Conservation (phyloP, 768 basidiomycete species). For the Albatrellus ellisii region DNA sequence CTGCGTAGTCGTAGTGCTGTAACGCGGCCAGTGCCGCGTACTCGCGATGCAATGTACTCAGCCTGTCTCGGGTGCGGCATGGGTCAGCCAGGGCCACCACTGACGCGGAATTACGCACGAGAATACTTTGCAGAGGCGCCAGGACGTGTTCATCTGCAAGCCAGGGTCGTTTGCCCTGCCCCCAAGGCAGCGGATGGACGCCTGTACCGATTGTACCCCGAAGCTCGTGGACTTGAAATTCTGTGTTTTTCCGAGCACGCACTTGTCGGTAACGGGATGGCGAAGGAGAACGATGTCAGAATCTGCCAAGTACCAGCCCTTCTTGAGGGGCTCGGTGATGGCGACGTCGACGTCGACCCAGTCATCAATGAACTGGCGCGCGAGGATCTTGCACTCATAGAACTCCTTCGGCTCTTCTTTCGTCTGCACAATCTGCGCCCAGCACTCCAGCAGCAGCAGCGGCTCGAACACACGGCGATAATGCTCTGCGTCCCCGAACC, state of each 20-base stretch:
- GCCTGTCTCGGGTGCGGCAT: constrained; percentile 29
- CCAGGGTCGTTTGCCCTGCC: constrained; percentile 35
- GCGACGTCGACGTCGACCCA: constrained; percentile 71
- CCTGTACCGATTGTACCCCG: constrained; percentile 29
- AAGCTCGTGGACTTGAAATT: constrained; percentile 26
- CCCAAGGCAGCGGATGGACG: constrained; percentile 15
- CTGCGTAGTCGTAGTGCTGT: constrained; percentile 67
- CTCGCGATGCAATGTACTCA: constrained; percentile 87
- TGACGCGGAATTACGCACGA: constrained; percentile 44
- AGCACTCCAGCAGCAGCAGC: constrained; percentile 76
- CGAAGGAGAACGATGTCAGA: constrained; percentile 77
- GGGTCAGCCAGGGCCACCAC: neutral
- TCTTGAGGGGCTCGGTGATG: constrained; percentile 43
- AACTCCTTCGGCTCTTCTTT: constrained; percentile 49
- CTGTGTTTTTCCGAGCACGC: constrained; percentile 62
- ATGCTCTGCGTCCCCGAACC: constrained; percentile 48
- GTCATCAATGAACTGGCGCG: constrained; percentile 62
- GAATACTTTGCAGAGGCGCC: constrained; percentile 70
- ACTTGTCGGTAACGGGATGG: constrained; percentile 37
- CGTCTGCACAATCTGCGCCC: constrained; percentile 75
- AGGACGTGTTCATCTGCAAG: constrained; percentile 49
- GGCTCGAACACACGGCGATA: constrained; percentile 77
- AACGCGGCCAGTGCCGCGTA: constrained; percentile 77
- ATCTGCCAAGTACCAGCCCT: constrained; percentile 67
- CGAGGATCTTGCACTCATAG: constrained; percentile 50